Conservation (phyloP, 192 early-diverging fungal species). For the Coemansia sp. region DNA sequence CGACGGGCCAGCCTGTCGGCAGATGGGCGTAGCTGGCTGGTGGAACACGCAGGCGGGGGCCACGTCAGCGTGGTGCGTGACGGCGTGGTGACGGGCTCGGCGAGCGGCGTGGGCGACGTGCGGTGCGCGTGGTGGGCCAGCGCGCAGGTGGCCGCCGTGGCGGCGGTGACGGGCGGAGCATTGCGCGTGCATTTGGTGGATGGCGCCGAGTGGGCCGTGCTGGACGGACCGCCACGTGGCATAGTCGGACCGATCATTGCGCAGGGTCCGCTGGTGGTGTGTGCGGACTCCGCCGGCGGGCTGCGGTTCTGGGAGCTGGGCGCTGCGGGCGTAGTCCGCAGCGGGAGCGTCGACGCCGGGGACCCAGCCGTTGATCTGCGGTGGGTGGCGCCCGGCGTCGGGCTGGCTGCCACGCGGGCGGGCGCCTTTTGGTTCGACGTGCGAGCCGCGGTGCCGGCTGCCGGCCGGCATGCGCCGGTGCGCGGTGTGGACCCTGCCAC, state of each 20-base stretch:
- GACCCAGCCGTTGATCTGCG: conserved; percentile 8
- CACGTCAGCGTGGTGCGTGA: conserved; percentile 2
- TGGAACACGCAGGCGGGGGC: conserved; percentile 5
- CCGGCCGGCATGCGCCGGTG: not conserved
- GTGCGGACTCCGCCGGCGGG: not conserved
- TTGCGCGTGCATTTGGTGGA: conserved; percentile 16
- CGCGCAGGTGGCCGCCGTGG: conserved; percentile 7
- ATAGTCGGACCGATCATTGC: conserved; percentile 4
- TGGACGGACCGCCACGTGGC: not conserved
- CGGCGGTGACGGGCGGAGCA: not conserved
- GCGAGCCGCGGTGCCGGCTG: not conserved
- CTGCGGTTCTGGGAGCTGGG: conserved; percentile 16
- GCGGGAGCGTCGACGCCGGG: not conserved
- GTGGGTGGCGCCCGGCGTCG: conserved; percentile 12
- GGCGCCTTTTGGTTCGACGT: conserved; percentile 23
- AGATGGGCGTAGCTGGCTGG: not conserved
- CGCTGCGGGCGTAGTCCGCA: not conserved
- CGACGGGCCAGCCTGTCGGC: not conserved
- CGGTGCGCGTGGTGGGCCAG: conserved; percentile 31
- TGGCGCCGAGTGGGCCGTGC: not conserved
- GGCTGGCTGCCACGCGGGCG: conserved; percentile 14
- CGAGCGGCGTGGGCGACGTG: not conserved
- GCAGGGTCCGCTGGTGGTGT: conserved; percentile 5
- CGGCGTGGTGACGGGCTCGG: not conserved
- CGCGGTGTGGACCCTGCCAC: not conserved